Evolutionary conservation across 192 early-diverging fungal genomes (phyloP).

Genomic region (Allomyces macrogynus): DNA sequence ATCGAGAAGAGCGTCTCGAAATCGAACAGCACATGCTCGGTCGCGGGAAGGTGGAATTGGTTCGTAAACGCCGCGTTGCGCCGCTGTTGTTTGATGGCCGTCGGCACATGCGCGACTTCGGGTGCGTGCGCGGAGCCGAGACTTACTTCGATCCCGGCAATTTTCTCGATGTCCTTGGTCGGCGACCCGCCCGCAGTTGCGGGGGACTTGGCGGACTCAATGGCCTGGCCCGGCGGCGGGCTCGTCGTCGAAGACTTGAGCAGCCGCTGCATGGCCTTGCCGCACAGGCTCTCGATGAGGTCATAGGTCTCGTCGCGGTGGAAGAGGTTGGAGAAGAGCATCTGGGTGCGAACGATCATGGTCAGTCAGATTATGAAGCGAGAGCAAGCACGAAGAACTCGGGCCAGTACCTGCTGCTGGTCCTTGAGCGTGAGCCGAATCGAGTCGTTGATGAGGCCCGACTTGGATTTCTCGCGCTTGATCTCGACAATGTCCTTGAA

Average conservation of each 20-base stretch:
- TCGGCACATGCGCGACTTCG: background rate
- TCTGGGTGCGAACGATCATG: conserved; percentile 18
- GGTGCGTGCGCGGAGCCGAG: too few species aligned
- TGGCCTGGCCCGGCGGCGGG: conserved; percentile 32
- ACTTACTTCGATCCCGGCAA: background rate
- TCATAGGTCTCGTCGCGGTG: conserved; percentile 92
- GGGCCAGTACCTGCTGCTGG: conserved; percentile 35
- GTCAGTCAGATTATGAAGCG: background rate
- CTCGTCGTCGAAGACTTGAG: conserved; percentile 59
- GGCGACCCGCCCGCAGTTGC: background rate
- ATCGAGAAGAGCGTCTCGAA: conserved; percentile 29
- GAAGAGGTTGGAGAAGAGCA: conserved; percentile 86
- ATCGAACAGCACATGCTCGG: conserved; percentile 52
- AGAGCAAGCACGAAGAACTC: conserved; percentile 1
- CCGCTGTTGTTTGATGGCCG: conserved; percentile 39
- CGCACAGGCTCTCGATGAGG: conserved; percentile 74
- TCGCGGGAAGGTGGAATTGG: conserved; percentile 54
- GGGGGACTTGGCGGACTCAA: conserved; percentile 1
- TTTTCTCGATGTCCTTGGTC: background rate
- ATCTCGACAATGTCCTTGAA: conserved; percentile 83
- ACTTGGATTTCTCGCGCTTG: conserved; percentile 68
- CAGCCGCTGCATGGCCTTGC: conserved; percentile 66
- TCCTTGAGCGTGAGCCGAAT: conserved; percentile 71
- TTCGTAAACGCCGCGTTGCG: conserved; percentile 51
- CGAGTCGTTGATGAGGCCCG: conserved; percentile 71